Base-by-base conservation (phyloP, 2,329 filamentous ascomycete genomes). In the Rachicladosporium sp. region DNA sequence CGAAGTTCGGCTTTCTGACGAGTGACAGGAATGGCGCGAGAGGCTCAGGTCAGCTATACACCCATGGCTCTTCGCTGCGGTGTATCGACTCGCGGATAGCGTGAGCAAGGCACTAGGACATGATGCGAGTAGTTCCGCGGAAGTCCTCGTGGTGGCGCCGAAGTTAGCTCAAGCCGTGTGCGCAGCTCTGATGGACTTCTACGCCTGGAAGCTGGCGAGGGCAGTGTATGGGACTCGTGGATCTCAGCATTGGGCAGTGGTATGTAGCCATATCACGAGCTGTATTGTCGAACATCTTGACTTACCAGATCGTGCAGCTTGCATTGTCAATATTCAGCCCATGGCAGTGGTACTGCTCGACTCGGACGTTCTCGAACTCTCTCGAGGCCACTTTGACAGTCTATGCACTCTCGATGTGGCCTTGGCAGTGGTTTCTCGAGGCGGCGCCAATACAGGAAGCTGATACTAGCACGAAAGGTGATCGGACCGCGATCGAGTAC, bases 281-380 rank as follows among this genome's bases (percentile, higher is more conserved):
- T 23, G 23, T 10, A 29, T 31, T 29, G 10, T 29, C 2, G 8
- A 27, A 4, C 15, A 35, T 4, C 15, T 15, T 46, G 37, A 51
- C 46, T 36, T 39, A 33, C 36, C 19, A 35, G 29, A 12, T 4
- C 6, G 4, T 32, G 4, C 8, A 32, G n/a, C 67, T 93, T 34
- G 70, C 73, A 43, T 71, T 91, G 62, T 79, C 78, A 3, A 60
- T 82, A 33, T 66, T 78, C 52, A 93, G 78, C 60, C 85, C 91
- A 5, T 98, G 91, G 87, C 86, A 95, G 59, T 96, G 85, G 84
- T 96, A 91, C 62, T 91, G 82, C 63, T 91, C 87, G 1, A 89
- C 87, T 0, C 75, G 91, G 35, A 94, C 91, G 1, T 81, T 98
- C 55, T 95, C 89, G 40, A 98, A 98, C 63, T 91, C 80, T 38